Evolutionary conservation across 1,284 basidiomycete genomes (phyloP).

Genomic region (Ustilago sp.): DNA sequence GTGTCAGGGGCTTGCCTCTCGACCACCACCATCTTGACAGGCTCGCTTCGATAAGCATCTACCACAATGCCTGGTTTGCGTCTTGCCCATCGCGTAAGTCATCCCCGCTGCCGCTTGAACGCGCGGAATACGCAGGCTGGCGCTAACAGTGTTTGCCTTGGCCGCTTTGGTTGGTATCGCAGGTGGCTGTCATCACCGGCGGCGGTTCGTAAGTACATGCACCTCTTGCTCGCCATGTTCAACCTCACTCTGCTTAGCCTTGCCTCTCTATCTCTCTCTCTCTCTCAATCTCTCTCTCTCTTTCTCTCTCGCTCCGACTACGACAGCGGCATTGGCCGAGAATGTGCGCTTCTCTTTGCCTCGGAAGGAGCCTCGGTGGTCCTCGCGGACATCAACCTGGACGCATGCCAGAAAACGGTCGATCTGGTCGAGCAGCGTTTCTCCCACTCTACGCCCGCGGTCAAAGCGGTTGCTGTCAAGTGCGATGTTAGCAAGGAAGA

Average conservation of each 20-base stretch:
- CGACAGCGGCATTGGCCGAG: constrained; percentile 83
- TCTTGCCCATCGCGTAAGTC: constrained; percentile 50
- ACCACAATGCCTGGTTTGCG: constrained; percentile 48
- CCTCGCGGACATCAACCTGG: constrained; percentile 84
- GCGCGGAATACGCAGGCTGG: neutral
- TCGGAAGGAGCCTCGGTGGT: constrained; percentile 88
- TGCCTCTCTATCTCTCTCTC: neutral
- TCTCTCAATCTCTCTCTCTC: neutral
- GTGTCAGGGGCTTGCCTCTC: too few species aligned
- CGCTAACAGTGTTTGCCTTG: neutral
- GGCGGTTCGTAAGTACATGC: constrained; percentile 75
- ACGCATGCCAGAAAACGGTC: constrained; percentile 79
- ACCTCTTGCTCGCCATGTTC: neutral
- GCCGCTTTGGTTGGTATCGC: neutral
- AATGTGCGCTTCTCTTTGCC: constrained; percentile 91
- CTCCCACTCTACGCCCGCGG: constrained; percentile 74
- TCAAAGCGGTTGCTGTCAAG: constrained; percentile 77
- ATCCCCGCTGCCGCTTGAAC: too few species aligned
- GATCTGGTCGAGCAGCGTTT: constrained; percentile 77
- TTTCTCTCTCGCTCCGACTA: too few species aligned
- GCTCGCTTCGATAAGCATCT: neutral
- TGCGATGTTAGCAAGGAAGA: constrained; percentile 89
- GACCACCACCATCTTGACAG: constrained; percentile 6
- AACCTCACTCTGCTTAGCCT: neutral
- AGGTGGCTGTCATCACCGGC: constrained; percentile 83